Conservation (phyloP, 805 yeast genomes). For the Yarrowia porcina region DNA sequence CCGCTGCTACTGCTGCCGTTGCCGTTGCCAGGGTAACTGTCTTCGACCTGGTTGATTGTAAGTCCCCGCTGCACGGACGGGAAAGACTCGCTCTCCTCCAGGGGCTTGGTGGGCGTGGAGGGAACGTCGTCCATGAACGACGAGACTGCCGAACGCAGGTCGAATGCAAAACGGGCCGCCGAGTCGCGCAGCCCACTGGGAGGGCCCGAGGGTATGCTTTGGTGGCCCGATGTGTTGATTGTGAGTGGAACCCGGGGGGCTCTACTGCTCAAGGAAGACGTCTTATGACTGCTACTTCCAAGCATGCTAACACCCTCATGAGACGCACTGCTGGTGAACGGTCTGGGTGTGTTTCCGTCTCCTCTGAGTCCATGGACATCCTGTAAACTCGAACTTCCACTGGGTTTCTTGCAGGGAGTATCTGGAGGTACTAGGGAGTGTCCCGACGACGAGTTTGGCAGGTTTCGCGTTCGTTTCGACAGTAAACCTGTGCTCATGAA, state of each 20-base stretch:
- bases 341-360: not conserved
- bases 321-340: not conserved
- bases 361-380: not conserved
- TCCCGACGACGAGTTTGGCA: slow-evolving; percentile 31
- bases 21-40: not conserved
- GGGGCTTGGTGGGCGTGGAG: slow-evolving; percentile 9
- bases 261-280: not conserved
- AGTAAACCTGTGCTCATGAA: slow-evolving; percentile 71
- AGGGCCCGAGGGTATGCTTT: not conserved
- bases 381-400: slow-evolving; percentile 7
- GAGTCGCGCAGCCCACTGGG: slow-evolving; percentile 19
- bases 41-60: not conserved
- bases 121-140: slow-evolving; percentile 23
- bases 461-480: slow-evolving; percentile 53
- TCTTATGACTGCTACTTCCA: not conserved
- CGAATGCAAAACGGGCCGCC: slow-evolving; percentile 11
- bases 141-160: slow-evolving; percentile 10
- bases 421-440: slow-evolving; percentile 50
- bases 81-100: slow-evolving; percentile 8
- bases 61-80: not conserved
- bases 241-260: not conserved
- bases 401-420: slow-evolving; percentile 58
- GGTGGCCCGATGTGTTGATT: slow-evolving; percentile 14
- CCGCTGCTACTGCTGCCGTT: not conserved
- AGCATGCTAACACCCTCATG: not conserved